Evolutionary conservation across 2,329 filamentous ascomycete species (phyloP), one percentile per base, ranked within the genome.

Genomic region (Fusarium sp.): DNA sequence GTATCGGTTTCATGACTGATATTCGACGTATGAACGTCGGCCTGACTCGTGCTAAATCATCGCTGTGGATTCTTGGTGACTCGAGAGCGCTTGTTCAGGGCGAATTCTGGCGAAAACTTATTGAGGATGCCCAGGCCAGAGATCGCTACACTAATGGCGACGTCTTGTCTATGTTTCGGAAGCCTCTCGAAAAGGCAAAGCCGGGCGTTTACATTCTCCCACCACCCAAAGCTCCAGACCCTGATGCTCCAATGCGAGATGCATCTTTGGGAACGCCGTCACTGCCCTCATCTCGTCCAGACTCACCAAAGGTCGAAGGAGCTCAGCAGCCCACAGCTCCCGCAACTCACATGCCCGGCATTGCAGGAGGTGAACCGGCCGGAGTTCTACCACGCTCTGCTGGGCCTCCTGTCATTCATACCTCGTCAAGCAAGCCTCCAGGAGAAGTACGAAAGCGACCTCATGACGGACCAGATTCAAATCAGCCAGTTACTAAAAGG

Each of bases 11-110:
- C 90, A 92, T 99, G 89, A 93, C 94, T 61, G 96, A 99, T 81
- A 97, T 99, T 79, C 91, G 96, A 66, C 95, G 96, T 87, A 98
- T 99, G 97, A 99, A 99, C 82, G 96, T 99, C 78, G 96, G 96
- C 84, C 87, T 99, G 68, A 99, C 96, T 28, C 92, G 96, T 86
- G 97, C 96, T 10, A 98, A 97, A 82, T 97, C 94, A 15, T 98
- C 95, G 38, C 88, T 99, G 15, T 99, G 95, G 93, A 95, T 99
- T 65, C 88, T 99, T 31, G 96, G 96, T 74, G 97, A 98, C 82
- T 96, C 96, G 1, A 88, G 92, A 64, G 94, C 95, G 38, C 87
- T 99, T 58, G 86, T 92, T 30, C 93, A 97, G 79, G 96, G 96
- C 68, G 90, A 96, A 78, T 98, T 94, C 82, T 99, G 97, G 96